Conservation (phyloP, 1,284 basidiomycete genomes). For the Boletus calvinii region DNA sequence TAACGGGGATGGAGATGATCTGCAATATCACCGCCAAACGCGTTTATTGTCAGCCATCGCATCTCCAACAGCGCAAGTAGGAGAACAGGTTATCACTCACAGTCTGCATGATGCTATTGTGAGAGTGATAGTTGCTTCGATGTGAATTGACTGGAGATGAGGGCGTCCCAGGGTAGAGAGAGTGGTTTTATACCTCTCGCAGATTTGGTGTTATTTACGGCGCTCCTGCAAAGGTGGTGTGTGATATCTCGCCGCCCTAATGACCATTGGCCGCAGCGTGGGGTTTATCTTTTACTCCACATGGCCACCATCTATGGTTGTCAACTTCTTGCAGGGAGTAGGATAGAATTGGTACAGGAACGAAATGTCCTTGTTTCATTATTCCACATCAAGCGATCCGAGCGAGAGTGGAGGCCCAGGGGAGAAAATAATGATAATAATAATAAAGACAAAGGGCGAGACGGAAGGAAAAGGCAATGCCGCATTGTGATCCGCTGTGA, state of each 20-base stretch:
- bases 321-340: background rate
- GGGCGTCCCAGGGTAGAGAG: background rate
- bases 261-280: background rate
- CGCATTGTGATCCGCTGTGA: too few relatives aligned
- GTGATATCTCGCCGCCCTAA: background rate
- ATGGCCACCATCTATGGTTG: background rate
- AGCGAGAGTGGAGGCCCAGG: background rate
- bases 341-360: background rate
- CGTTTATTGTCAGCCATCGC: background rate
- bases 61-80: background rate
- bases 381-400: background rate
- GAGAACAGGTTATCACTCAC: slow-evolving; percentile 7
- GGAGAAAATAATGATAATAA: too few relatives aligned
- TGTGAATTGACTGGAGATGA: slow-evolving; percentile 5
- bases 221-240: background rate
- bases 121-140: slow-evolving; percentile 5
- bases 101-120: slow-evolving; percentile 20
- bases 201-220: slow-evolving; percentile 14
- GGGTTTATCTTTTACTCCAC: background rate
- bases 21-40: background rate
- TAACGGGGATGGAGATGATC: slow-evolving; percentile 25
- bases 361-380: background rate
- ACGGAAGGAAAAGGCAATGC: too few relatives aligned
- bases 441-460: too few relatives aligned
- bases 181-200: slow-evolving; percentile 8